These are phyloP conservation scores for Venturia effusa DNA, from an alignment of 2,329 filamentous ascomycete species.

Conservation along the genomic window DNA sequence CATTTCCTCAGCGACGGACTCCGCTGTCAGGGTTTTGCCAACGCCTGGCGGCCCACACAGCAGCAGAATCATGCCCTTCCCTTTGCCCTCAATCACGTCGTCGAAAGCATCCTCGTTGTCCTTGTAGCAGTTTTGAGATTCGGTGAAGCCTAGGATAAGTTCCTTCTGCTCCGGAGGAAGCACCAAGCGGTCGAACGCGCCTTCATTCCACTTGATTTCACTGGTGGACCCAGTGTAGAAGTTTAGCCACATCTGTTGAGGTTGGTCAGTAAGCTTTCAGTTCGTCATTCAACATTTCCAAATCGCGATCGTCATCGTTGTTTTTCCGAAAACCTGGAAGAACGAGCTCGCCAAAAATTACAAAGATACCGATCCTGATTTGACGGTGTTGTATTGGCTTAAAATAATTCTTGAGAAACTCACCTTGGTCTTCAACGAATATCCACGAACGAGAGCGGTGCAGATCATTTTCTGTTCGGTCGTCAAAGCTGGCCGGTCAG, in stretches of 20 bases:
- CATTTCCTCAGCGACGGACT: conserved; percentile 41
- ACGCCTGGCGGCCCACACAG: conserved; percentile 42
- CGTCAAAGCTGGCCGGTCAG: not conserved
- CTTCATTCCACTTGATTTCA: conserved; percentile 22
- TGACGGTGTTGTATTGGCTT: not conserved
- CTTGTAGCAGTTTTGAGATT: conserved; percentile 18
- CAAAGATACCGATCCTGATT: not conserved
- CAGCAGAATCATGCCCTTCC: conserved; percentile 40
- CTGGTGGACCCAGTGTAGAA: conserved; percentile 15
- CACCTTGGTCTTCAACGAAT: conserved; percentile 14
- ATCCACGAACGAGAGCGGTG: conserved; percentile 14
- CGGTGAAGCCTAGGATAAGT: conserved; percentile 22
- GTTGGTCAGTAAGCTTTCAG: not conserved
- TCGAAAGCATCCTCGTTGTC: conserved; percentile 27
- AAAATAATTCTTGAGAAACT: too few species aligned
- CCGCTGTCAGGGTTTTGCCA: conserved; percentile 43
- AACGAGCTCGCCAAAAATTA: not conserved
- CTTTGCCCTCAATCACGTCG: conserved; percentile 42
- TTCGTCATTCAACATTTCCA: not conserved
- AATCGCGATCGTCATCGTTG: not conserved
- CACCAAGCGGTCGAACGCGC: conserved; percentile 21
- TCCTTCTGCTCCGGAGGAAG: conserved; percentile 22
- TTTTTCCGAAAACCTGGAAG: not conserved
- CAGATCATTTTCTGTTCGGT: conserved; percentile 15
- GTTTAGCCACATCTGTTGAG: conserved; percentile 12